phyloP scores from a whole-genome alignment of 2,329 filamentous ascomycete genomes.

The Diplodia mutila region DNA sequence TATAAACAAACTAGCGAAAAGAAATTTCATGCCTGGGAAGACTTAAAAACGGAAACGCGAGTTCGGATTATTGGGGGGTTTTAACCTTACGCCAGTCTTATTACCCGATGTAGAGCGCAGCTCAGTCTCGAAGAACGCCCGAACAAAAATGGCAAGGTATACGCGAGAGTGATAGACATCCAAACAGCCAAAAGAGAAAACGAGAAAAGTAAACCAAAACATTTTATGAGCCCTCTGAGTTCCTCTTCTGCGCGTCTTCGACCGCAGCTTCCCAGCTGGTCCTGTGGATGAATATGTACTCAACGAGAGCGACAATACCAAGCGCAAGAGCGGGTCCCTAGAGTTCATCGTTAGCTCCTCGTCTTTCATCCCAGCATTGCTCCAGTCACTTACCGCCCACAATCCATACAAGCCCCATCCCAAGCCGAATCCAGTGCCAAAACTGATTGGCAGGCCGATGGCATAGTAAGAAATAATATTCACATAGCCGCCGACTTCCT shows the following conservation, averaged over 20 bases:
- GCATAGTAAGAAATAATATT: constrained; percentile 86
- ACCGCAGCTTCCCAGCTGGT: constrained; percentile 63
- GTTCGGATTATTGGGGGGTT: background rate
- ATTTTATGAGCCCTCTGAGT: constrained; percentile 44
- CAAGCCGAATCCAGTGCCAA: constrained; percentile 76
- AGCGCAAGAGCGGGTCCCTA: constrained; percentile 65
- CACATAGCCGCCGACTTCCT: constrained; percentile 87
- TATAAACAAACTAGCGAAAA: too few relatives aligned
- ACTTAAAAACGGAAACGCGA: background rate
- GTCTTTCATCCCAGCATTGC: background rate
- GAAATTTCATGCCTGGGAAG: background rate
- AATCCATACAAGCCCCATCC: constrained; percentile 78
- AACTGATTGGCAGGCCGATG: constrained; percentile 81
- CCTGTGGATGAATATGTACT: constrained; percentile 59
- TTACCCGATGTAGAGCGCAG: background rate
- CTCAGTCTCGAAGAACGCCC: background rate
- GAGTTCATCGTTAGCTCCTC: background rate
- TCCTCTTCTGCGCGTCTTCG: constrained; percentile 62
- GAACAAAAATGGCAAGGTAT: background rate
- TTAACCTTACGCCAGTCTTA: background rate
- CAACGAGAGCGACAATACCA: constrained; percentile 59
- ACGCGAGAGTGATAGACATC: background rate
- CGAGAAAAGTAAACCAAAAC: background rate
- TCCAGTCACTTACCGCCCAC: constrained; percentile 59
- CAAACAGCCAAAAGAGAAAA: background rate